Percentiles rank a stretch among this genome's conserved stretches.
phyloP scores from a whole-genome alignment of 768 basidiomycete species.

The Suillus fuscotomentosus region DNA sequence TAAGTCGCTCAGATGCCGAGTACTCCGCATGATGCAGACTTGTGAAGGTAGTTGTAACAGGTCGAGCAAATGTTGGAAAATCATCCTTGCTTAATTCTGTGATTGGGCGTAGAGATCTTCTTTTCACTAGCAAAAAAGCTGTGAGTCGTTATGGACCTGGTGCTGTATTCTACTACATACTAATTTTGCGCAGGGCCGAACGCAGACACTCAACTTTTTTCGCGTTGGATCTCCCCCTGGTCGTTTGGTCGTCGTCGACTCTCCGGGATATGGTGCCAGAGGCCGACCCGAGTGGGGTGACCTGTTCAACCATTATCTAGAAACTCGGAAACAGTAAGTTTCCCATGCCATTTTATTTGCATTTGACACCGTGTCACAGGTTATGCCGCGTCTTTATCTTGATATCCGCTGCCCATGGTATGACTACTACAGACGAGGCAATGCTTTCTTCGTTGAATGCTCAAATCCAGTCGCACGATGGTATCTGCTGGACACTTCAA shows the following conservation, averaged over 20 bases:
- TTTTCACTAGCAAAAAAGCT: constrained; percentile 68
- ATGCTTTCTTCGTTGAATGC: constrained; percentile 57
- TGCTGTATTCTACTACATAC: not conserved
- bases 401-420: constrained; percentile 64
- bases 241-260: constrained; percentile 68
- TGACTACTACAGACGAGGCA: constrained; percentile 52
- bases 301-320: constrained; percentile 64
- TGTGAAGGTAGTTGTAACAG: constrained; percentile 31
- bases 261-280: constrained; percentile 77
- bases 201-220: constrained; percentile 70
- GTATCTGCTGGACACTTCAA: constrained; percentile 59
- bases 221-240: constrained; percentile 56
- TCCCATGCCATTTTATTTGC: not conserved
- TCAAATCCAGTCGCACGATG: constrained; percentile 28
- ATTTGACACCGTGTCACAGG: constrained; percentile 33
- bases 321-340: constrained; percentile 59
- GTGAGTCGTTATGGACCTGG: constrained; percentile 37
- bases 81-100: constrained; percentile 73
- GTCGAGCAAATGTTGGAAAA: constrained; percentile 79
- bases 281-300: constrained; percentile 77
- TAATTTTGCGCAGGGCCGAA: constrained; percentile 54
- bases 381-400: constrained; percentile 70
- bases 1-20: constrained; percentile 15
- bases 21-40: not conserved
- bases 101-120: constrained; percentile 51